A percentile compares a stretch with the other conserved stretches of the same genome.
phyloP scores from a whole-genome alignment of 2,329 filamentous ascomycete genomes.

The Xylogone sp. region DNA sequence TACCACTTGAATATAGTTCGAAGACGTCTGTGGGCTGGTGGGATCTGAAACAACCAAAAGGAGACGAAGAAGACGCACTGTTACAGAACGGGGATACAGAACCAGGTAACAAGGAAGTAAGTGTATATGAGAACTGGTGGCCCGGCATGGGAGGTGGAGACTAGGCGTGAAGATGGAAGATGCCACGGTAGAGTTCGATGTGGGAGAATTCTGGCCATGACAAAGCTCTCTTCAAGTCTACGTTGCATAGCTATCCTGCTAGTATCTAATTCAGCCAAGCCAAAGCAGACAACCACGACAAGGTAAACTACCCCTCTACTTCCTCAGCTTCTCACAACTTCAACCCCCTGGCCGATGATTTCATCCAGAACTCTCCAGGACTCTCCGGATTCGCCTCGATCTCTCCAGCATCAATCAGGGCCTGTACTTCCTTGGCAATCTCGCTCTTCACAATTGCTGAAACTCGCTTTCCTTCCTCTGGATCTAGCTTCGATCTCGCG shows the following conservation, averaged over 20 bases:
- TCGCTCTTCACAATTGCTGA: slow-evolving; percentile 5
- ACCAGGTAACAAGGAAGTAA: neutral
- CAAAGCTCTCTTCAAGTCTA: neutral
- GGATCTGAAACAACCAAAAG: slow-evolving; percentile 38
- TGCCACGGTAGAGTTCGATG: slow-evolving; percentile 25
- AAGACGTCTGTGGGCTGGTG: slow-evolving; percentile 41
- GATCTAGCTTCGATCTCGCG: slow-evolving; percentile 9
- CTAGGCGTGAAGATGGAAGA: slow-evolving; percentile 30
- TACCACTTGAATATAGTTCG: slow-evolving; percentile 26
- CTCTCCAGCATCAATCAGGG: slow-evolving; percentile 3
- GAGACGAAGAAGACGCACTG: slow-evolving; percentile 14
- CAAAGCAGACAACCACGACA: too few relatives aligned
- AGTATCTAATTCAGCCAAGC: too few relatives aligned
- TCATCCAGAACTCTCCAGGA: slow-evolving; percentile 63
- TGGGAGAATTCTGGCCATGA: slow-evolving; percentile 26
- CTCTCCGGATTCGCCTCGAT: slow-evolving; percentile 48
- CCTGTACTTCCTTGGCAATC: slow-evolving; percentile 3
- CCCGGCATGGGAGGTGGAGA: slow-evolving; percentile 42
- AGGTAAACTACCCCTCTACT: neutral
- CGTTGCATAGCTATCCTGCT: neutral
- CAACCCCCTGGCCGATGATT: neutral
- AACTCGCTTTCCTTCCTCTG: slow-evolving; percentile 9
- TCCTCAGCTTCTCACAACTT: neutral
- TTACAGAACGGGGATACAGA: neutral
- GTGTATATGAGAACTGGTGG: slow-evolving; percentile 40